A percentile compares a stretch with the other conserved stretches of the same genome.
Evolutionary conservation across 352 stramenopile species (phyloP).

Genomic region (Pythium phragmitis): DNA sequence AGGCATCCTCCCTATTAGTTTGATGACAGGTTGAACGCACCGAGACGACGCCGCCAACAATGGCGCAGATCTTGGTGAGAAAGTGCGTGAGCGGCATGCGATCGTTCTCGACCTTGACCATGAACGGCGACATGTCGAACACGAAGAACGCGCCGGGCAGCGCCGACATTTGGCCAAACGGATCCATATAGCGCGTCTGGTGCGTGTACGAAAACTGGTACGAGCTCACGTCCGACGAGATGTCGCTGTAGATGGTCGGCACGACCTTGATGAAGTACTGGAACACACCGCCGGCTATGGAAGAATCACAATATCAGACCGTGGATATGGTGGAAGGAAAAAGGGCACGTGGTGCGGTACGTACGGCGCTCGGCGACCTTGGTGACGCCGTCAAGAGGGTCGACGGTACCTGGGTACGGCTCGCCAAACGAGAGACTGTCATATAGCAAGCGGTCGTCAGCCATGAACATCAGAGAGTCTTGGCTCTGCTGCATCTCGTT

Average conservation of each 20-base stretch:
- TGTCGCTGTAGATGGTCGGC: conserved; percentile 83
- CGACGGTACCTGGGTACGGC: conserved; percentile 37
- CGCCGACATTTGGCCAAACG: conserved; percentile 60
- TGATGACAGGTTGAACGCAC: conserved; percentile 33
- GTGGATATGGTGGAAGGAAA: neutral
- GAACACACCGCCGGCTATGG: conserved; percentile 67
- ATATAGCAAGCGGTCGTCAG: neutral
- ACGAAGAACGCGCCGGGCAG: conserved; percentile 84
- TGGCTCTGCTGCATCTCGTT: neutral
- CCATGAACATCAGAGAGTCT: neutral
- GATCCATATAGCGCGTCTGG: conserved; percentile 72
- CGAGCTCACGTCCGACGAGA: conserved; percentile 58
- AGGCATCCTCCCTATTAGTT: neutral
- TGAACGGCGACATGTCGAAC: conserved; percentile 84
- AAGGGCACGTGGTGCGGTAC: conserved; percentile 13
- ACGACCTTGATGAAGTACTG: conserved; percentile 91
- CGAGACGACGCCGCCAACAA: conserved; percentile 80
- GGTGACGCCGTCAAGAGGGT: conserved; percentile 53
- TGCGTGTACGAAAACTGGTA: conserved; percentile 89
- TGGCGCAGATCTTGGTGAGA: conserved; percentile 82
- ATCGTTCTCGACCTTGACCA: conserved; percentile 86
- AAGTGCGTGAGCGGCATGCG: conserved; percentile 81
- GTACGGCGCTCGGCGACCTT: conserved; percentile 51
- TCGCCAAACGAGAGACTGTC: conserved; percentile 66
- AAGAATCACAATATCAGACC: neutral